Percentiles rank a stretch among this genome's conserved stretches.
Conservation (phyloP, 805 yeast genomes). For the Ogataea populi-albae region DNA sequence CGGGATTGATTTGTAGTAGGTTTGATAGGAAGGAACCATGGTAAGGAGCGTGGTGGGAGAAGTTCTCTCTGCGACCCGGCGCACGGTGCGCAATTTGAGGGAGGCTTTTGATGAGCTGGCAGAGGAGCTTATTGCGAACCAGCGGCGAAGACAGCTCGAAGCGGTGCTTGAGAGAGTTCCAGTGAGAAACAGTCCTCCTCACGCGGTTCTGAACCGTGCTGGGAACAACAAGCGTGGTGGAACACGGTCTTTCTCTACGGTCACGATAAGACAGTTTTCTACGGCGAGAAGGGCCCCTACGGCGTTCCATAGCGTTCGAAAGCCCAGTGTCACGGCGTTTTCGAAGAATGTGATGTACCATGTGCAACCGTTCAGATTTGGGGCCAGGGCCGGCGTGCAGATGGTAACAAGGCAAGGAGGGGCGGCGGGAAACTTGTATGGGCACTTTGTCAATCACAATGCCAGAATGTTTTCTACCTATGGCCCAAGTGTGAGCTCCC, state of each 20-base stretch:
- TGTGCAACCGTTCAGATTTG: constrained; percentile 28
- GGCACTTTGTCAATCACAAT: constrained; percentile 35
- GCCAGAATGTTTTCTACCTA: constrained; percentile 39
- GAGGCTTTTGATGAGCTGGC: constrained; percentile 48
- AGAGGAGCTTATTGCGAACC: constrained; percentile 30
- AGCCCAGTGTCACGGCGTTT: constrained; percentile 15
- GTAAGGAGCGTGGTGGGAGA: constrained; percentile 39
- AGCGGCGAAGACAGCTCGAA: constrained; percentile 31
- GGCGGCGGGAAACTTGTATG: constrained; percentile 33
- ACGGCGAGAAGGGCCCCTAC: constrained; percentile 11
- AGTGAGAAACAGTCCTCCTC: constrained; percentile 29
- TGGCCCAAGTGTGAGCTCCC: constrained; percentile 42
- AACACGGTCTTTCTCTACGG: constrained; percentile 28
- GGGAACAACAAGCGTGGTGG: constrained; percentile 5
- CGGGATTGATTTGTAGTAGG: background rate
- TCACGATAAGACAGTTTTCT: constrained; percentile 16
- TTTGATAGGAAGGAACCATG: constrained; percentile 19
- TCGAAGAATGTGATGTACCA: constrained; percentile 23
- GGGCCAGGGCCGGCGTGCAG: constrained; percentile 21
- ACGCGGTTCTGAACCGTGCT: constrained; percentile 23
- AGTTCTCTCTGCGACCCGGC: constrained; percentile 43
- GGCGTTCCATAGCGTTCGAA: constrained; percentile 4
- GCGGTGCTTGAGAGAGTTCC: constrained; percentile 38
- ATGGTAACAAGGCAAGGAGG: constrained; percentile 21
- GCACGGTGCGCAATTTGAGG: constrained; percentile 45